phyloP scores from a whole-genome alignment of 495 filamentous ascomycete genomes.

The Aspergillus steynii region DNA sequence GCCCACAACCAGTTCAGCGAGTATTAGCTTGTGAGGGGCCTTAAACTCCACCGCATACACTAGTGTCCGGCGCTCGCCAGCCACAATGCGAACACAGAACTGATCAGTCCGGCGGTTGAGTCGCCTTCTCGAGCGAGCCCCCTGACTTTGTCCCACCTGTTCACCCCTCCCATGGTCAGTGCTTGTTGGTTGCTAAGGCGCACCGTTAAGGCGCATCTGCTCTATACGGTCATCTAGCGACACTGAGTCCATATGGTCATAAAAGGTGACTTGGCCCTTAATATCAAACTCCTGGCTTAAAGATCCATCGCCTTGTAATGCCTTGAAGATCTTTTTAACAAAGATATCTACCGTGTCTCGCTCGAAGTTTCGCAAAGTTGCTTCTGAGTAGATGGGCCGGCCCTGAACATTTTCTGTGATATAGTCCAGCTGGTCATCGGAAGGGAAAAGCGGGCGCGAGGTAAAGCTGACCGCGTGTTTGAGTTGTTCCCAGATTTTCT shows the following conservation, averaged over 20 bases:
- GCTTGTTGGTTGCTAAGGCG: constrained; percentile 18
- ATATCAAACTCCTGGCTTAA: constrained; percentile 25
- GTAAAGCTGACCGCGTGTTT: constrained; percentile 17
- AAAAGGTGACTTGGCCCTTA: constrained; percentile 24
- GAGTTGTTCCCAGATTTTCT: constrained; percentile 24
- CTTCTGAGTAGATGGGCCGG: constrained; percentile 28
- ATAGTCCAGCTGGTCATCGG: constrained; percentile 22
- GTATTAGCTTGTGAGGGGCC: constrained; percentile 27
- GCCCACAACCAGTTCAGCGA: constrained; percentile 29
- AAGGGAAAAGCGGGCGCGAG: constrained; percentile 20
- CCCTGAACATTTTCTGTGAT: constrained; percentile 24
- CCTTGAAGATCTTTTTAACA: constrained; percentile 24
- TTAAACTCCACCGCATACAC: constrained; percentile 31
- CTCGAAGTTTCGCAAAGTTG: constrained; percentile 27
- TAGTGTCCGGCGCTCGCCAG: constrained; percentile 21
- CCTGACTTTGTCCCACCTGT: constrained; percentile 17
- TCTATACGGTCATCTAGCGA: constrained; percentile 24
- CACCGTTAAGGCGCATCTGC: constrained; percentile 21
- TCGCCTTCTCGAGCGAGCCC: constrained; percentile 13
- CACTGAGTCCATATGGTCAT: constrained; percentile 21
- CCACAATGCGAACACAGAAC: constrained; percentile 24
- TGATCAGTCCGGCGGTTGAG: constrained; percentile 25
- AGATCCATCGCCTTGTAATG: constrained; percentile 23
- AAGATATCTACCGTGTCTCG: constrained; percentile 29
- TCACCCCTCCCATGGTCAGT: constrained; percentile 18